A percentile compares a stretch with the other conserved stretches of the same genome.
These are phyloP conservation scores for Neurospora intermedia DNA, from an alignment of 495 filamentous ascomycete species.

Conservation along the genomic window DNA sequence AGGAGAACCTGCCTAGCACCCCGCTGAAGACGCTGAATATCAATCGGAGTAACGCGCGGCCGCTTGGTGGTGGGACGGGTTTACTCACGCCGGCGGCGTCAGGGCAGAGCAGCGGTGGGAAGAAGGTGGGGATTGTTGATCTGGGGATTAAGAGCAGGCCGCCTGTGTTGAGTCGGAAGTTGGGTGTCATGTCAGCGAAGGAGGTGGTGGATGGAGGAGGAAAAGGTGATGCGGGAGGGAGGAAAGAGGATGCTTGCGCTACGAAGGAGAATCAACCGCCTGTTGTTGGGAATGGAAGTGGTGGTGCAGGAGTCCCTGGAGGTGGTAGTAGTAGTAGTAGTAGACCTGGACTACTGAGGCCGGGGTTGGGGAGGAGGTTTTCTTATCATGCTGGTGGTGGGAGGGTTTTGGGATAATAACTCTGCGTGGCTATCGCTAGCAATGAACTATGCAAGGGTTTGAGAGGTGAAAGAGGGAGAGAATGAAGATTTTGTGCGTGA, in stretches of 20 bases:
- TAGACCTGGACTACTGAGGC: neutral
- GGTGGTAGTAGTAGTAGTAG: no score
- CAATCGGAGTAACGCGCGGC: neutral
- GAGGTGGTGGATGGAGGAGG: neutral
- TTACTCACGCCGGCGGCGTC: neutral
- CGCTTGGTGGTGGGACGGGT: neutral
- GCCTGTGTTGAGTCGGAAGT: neutral
- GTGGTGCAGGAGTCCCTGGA: neutral
- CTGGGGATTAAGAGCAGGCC: neutral
- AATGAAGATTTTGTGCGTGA: neutral
- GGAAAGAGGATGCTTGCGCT: neutral
- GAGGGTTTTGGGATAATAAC: neutral
- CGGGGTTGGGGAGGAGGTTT: neutral
- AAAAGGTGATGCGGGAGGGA: neutral
- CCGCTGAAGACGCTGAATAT: neutral
- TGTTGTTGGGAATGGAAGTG: neutral
- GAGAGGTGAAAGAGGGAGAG: neutral
- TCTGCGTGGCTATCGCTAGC: no score
- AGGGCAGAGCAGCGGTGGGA: neutral
- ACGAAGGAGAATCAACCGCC: neutral
- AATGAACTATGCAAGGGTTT: no score
- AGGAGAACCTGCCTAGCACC: neutral
- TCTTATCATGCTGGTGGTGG: neutral
- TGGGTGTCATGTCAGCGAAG: neutral
- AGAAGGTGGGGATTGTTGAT: neutral